Evolutionary conservation across 1,284 basidiomycete species (phyloP), one percentile per base, ranked within the genome.

Genomic region (Cryptococcus depauperatus): DNA sequence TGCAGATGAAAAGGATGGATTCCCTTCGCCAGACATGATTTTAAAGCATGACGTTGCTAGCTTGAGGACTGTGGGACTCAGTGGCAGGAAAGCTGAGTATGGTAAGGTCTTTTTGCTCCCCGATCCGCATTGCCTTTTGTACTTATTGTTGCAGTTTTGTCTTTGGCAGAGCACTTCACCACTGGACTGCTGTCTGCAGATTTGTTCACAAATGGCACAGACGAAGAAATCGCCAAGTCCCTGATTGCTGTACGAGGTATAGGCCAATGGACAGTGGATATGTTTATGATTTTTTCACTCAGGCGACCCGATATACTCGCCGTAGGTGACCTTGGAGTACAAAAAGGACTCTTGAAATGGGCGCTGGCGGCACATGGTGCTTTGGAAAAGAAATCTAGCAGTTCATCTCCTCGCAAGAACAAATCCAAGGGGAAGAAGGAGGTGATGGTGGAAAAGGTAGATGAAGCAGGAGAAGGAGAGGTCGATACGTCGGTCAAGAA

Each of bases 211-310:
- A 71, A 78, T 46, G 83, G 83, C 6, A 72, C 77, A 41, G 85
- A 90, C 54, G 82, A 86, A 46, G 80, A 85, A 58, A 74, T 92
- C 5, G 75, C 78, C 4, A 75, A 81, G 49, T 80, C 85, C 69
- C 75, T 93, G 16, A 82, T 80, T 22, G 81, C 79, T 55, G 83
- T 90, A 5, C 75, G 83, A 54, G 88, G 88, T 0, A 85, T 90
- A 50, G 87, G 87, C 38, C 47, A 67, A 48, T 70, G 70, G 66
- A 71, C 67, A 75, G 84, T 88, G 13, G 81, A 89, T 62, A 90
- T 91, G 88, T 91, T 91, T 62, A 78, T 85, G 10, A 85, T 92
- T 48, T 91, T 91, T 69, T 84, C 85, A 1, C 74, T 89, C 19
- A 77, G 85, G 5, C 79, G 87, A 6, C 84, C 84, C 0, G 80